Base-by-base conservation (phyloP, 2,329 filamentous ascomycete genomes). In the Colletotrichum sojae region DNA sequence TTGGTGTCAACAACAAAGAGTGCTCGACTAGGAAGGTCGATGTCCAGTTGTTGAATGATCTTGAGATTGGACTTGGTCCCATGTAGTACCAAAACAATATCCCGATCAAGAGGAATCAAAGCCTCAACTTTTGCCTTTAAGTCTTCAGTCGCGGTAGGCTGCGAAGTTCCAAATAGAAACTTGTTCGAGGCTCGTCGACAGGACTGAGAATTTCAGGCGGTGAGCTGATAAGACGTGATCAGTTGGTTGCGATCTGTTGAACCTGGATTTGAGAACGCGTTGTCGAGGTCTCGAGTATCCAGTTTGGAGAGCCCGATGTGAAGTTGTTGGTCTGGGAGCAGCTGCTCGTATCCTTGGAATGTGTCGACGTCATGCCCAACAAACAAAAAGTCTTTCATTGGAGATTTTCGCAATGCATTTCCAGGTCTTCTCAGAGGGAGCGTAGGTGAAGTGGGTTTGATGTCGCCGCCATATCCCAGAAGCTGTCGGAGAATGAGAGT, bases 1-100 rank as follows among this genome's bases (percentile, higher is more conserved):
- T 72, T 71, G 1, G 73, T 75, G 31, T 77, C 73, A 49, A 77
- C 71, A 13, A 71, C 68, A 46, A 67, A 74, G 3, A 72, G 64
- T 25, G 72, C 70, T 40, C 66, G 55, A 49, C 72, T n/a, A 16
- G 40, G 13, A 22, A 57, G 48, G 31, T 58, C 22, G 3, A 65
- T 48, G 4, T 22, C 12, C 10, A 71, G 68, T 18, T 71, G 25
- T 10, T 31, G 59, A 36, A 63, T 53, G 18, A 71, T 64, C 45
- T 63, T 63, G 15, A 67, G 36, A 22, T 68, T 59, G 13, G 20
- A 53, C 15, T 49, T 6, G 48, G 20, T 48, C 12, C 69, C 59
- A 20, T 68, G 69, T 25, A 63, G 46, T 3, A 65, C 63, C 36
- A 64, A 40, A 48, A 56, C 18, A 10, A 39, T 43, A 48, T 71